Percentiles rank a stretch among this genome's conserved stretches.
These are phyloP conservation scores for Astragalus membranaceus DNA, from an alignment of 306 rosid species.

Conservation along the genomic window DNA sequence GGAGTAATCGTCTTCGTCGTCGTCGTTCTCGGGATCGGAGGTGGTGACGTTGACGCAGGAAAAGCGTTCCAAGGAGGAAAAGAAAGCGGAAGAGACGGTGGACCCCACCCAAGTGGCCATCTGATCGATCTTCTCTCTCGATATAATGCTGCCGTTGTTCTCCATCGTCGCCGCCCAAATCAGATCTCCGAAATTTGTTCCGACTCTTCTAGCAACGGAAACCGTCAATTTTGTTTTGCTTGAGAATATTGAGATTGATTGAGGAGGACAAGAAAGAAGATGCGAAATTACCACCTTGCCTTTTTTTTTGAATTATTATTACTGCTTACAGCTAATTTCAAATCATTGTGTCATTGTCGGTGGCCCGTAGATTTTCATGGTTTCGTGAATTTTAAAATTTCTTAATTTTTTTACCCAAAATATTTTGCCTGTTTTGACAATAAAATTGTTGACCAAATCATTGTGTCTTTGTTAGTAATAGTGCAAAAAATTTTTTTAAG, in stretches of 20 bases:
- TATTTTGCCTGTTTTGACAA: too few relatives aligned
- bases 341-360: not conserved
- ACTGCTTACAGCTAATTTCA: not conserved
- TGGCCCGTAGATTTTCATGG: not conserved
- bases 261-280: not conserved
- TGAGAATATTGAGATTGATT: not conserved
- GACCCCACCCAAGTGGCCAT: constrained; percentile 59
- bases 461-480: too few relatives aligned
- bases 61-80: constrained; percentile 74
- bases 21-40: constrained; percentile 49
- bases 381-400: too few relatives aligned
- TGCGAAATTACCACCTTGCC: constrained; percentile 3
- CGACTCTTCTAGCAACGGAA: not conserved
- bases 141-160: constrained; percentile 30
- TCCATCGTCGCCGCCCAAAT: constrained; percentile 29
- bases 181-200: constrained; percentile 24
- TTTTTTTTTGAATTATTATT: not conserved
- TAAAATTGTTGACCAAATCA: too few relatives aligned
- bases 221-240: not conserved
- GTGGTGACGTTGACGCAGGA: constrained; percentile 80
- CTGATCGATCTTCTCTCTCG: constrained; percentile 60
- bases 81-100: constrained; percentile 73
- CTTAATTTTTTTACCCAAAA: too few relatives aligned
- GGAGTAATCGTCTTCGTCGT: constrained; percentile 23
- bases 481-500: too few relatives aligned